A percentile compares a stretch with the other conserved stretches of the same genome.
These are phyloP conservation scores for Coemansia sp. DNA, from an alignment of 192 early-diverging fungal genomes.

Conservation along the genomic window DNA sequence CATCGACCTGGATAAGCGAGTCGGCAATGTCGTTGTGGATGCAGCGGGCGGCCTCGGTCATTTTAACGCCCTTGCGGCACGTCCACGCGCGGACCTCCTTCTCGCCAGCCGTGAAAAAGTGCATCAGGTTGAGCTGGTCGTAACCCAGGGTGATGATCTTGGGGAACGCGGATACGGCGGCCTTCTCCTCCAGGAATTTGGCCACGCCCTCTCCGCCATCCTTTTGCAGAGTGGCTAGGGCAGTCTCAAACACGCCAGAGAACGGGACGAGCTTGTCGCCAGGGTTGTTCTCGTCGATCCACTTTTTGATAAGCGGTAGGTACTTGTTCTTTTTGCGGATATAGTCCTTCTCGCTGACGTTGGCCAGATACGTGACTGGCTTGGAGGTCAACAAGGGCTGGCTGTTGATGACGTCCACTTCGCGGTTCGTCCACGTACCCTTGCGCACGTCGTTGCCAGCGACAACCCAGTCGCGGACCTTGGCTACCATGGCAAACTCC, in stretches of 20 bases:
- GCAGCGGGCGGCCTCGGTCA: constrained; percentile 87
- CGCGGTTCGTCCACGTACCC: constrained; percentile 88
- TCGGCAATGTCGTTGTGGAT: constrained; percentile 87
- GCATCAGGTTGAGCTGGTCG: constrained; percentile 76
- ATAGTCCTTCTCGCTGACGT: constrained; percentile 87
- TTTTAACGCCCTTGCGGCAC: constrained; percentile 75
- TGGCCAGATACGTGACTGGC: constrained; percentile 92
- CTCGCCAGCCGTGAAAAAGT: constrained; percentile 93
- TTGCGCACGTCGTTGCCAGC: constrained; percentile 84
- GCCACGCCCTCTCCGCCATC: constrained; percentile 46
- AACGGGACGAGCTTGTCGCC: constrained; percentile 90
- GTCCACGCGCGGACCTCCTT: constrained; percentile 95
- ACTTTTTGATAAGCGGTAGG: constrained; percentile 83
- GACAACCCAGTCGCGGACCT: constrained; percentile 75
- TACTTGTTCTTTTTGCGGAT: constrained; percentile 94
- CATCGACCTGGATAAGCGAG: constrained; percentile 93
- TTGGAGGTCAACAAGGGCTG: constrained; percentile 91
- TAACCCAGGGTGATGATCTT: constrained; percentile 95
- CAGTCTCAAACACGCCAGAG: constrained; percentile 78
- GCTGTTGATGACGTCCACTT: constrained; percentile 85
- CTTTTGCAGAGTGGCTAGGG: constrained; percentile 50
- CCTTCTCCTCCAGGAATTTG: constrained; percentile 62
- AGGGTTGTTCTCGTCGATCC: constrained; percentile 89
- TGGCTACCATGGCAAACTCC: constrained; percentile 69
- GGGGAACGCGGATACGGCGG: constrained; percentile 71